A percentile compares a stretch with the other conserved stretches of the same genome.
Evolutionary conservation across 169 alveolate species (phyloP).

Genomic region (Ichthyophthirius multifiliis): DNA sequence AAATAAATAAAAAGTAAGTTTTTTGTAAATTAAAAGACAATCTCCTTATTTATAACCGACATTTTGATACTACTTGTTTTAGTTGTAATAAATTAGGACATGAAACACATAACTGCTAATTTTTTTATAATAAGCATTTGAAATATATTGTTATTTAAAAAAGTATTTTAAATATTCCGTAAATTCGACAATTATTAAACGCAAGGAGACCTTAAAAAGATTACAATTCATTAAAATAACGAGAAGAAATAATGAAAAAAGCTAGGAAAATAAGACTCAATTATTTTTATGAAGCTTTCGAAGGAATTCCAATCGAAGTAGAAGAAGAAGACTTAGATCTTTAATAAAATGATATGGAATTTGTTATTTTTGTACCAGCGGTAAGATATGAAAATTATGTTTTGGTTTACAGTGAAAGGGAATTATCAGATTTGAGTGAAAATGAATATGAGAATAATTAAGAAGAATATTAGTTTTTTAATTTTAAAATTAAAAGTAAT

Average conservation of each 20-base stretch:
- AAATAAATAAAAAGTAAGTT: not conserved
- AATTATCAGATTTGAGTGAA: not conserved
- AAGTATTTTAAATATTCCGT: not conserved
- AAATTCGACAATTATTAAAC: not conserved
- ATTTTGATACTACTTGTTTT: not conserved
- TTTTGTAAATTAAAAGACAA: not conserved
- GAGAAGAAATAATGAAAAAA: not conserved
- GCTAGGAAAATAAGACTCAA: not conserved
- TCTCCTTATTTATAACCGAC: not conserved
- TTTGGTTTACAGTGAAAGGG: not conserved
- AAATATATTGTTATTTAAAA: not conserved
- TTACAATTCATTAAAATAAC: not conserved
- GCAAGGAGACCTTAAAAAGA: not conserved
- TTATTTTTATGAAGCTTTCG: not conserved
- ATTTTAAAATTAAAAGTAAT: too few species aligned
- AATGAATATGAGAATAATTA: not conserved
- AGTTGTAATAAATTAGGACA: not conserved
- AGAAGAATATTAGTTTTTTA: not conserved
- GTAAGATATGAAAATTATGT: not conserved
- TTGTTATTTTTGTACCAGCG: not conserved
- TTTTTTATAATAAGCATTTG: not conserved
- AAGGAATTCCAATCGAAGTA: not conserved
- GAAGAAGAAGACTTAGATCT: not conserved
- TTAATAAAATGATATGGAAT: not conserved
- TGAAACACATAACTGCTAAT: not conserved